phyloP scores from a whole-genome alignment of 768 basidiomycete species.

The Tulasnella sp. region DNA sequence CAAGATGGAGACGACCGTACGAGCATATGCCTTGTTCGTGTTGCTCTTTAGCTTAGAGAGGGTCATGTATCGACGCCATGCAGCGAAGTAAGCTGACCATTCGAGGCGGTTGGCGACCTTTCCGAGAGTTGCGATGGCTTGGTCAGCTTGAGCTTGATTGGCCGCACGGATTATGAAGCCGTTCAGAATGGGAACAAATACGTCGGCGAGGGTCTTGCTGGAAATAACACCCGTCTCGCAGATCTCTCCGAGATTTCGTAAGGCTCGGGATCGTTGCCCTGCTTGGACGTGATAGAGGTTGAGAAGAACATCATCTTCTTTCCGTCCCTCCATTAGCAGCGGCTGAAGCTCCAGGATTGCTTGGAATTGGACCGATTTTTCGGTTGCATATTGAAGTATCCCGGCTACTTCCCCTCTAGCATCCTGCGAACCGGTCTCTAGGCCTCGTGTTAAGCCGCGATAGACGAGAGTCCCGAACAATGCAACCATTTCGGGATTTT shows the following conservation, averaged over 20 bases:
- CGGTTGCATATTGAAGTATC: conserved; percentile 69
- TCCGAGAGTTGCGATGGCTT: conserved; percentile 75
- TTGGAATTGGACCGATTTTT: conserved; percentile 51
- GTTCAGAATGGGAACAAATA: conserved; percentile 80
- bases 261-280: conserved; percentile 79
- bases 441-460: conserved; percentile 69
- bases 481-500: conserved; percentile 34
- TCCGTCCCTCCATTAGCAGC: conserved; percentile 77
- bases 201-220: conserved; percentile 62
- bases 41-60: conserved; percentile 57
- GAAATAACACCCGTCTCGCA: conserved; percentile 58
- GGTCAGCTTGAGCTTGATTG: conserved; percentile 84
- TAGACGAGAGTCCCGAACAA: conserved; percentile 59
- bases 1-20: conserved; percentile 72
- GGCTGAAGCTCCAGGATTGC: conserved; percentile 55
- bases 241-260: conserved; percentile 74
- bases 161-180: conserved; percentile 60
- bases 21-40: conserved; percentile 72
- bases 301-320: conserved; percentile 94
- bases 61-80: conserved; percentile 76
- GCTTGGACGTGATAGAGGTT: conserved; percentile 91
- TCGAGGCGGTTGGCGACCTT: conserved; percentile 64
- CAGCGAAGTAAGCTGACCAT: conserved; percentile 76
- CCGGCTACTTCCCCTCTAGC: conserved; percentile 78
- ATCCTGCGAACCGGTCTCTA: conserved; percentile 73